A percentile compares a stretch with the other conserved stretches of the same genome.
These are phyloP conservation scores for Hypocreales sp. DNA, from an alignment of 2,329 filamentous ascomycete genomes.

Conservation along the genomic window DNA sequence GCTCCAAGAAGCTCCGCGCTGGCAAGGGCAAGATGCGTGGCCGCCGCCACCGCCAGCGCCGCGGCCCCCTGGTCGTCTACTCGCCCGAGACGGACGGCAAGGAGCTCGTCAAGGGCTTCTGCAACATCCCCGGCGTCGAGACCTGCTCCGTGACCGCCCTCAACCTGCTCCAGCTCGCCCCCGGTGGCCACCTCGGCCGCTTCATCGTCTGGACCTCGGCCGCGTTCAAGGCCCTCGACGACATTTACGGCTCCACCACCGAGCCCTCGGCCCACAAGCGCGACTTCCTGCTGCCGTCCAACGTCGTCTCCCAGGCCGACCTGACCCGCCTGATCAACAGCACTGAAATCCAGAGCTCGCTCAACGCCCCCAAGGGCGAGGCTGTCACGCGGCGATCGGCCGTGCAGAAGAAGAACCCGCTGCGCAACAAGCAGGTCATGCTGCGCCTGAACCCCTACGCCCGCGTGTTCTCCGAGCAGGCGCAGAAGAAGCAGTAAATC, in stretches of 20 bases:
- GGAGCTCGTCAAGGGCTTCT: constrained; percentile 86
- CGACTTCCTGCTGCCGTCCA: constrained; percentile 93
- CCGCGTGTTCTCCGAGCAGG: constrained; percentile 65
- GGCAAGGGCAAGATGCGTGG: constrained; percentile 98
- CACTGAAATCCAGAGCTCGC: constrained; percentile 91
- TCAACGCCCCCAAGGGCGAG: constrained; percentile 81
- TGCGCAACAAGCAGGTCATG: constrained; percentile 96
- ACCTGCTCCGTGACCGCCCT: constrained; percentile 84
- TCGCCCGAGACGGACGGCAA: constrained; percentile 90
- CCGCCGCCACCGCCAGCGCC: constrained; percentile 93
- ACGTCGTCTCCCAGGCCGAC: constrained; percentile 87
- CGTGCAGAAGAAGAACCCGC: constrained; percentile 99
- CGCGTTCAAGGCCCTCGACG: constrained; percentile 91
- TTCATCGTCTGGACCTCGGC: constrained; percentile 99
- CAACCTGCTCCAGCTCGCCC: constrained; percentile 98
- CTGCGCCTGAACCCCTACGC: constrained; percentile 98
- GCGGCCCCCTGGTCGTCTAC: constrained; percentile 95
- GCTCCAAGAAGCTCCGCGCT: constrained; percentile 90
- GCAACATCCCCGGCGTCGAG: constrained; percentile 98
- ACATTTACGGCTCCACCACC: constrained; percentile 90
- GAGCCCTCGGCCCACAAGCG: constrained; percentile 87
- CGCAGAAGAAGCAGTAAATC: constrained; percentile 25
- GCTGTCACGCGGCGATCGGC: constrained; percentile 75
- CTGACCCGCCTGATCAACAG: constrained; percentile 98
- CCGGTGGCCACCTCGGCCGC: constrained; percentile 95